Evolutionary conservation across 108 stramenopile genomes (phyloP).

Genomic region (Conticribra guillardii): DNA sequence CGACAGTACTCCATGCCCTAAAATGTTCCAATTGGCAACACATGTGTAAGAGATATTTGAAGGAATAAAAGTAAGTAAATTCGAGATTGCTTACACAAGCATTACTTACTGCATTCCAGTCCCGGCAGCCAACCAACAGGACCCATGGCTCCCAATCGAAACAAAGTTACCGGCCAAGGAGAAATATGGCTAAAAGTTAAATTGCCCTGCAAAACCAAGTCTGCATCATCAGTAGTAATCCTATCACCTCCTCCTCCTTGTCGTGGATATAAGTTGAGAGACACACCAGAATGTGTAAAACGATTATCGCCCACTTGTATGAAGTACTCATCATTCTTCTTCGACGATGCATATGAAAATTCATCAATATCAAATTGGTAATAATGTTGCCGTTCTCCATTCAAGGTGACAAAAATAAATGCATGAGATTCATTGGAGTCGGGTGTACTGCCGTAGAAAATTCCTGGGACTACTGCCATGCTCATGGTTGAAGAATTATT

Average conservation of each 20-base stretch:
- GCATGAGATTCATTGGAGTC: conserved; percentile 39
- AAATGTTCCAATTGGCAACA: too few species aligned
- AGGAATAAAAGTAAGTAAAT: too few species aligned
- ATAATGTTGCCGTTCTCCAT: conserved; percentile 39
- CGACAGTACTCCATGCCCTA: conserved; percentile 43
- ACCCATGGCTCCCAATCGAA: conserved; percentile 42
- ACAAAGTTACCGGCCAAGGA: conserved; percentile 42
- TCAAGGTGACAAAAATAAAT: conserved; percentile 41
- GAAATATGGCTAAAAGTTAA: conserved; percentile 20
- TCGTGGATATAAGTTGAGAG: conserved; percentile 30
- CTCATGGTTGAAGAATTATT: conserved; percentile 1
- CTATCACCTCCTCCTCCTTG: too few species aligned
- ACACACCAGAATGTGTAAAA: conserved; percentile 27
- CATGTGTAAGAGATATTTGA: too few species aligned
- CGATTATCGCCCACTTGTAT: conserved; percentile 33
- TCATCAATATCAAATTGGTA: conserved; percentile 25
- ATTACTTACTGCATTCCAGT: conserved; percentile 39
- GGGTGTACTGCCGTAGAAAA: conserved; percentile 20
- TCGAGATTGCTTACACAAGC: too few species aligned
- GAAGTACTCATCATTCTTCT: conserved; percentile 12
- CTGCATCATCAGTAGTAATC: conserved; percentile 25
- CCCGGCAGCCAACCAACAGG: conserved; percentile 43
- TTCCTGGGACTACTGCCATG: conserved; percentile 45
- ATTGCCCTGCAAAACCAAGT: conserved; percentile 17
- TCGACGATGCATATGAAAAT: conserved; percentile 24